Evolutionary conservation across 208 protist genomes (phyloP).

Genomic region (Novymonas esmeraldas): DNA sequence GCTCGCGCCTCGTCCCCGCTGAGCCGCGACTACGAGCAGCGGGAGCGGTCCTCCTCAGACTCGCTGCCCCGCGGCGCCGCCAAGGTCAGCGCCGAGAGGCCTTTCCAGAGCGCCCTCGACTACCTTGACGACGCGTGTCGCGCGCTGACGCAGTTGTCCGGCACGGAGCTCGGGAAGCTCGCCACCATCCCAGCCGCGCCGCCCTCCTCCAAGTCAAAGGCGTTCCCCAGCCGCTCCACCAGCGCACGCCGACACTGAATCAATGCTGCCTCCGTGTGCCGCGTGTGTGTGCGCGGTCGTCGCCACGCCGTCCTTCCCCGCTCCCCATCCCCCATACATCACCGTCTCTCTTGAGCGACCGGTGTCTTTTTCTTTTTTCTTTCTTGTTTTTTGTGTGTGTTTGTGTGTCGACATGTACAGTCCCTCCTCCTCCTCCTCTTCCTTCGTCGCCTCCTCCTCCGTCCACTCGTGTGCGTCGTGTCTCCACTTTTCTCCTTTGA

Average conservation of each 20-base stretch:
- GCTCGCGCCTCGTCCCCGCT: background rate
- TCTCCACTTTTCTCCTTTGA: background rate
- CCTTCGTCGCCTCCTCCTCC: background rate
- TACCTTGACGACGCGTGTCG: slow-evolving; percentile 52
- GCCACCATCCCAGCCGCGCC: slow-evolving; percentile 28
- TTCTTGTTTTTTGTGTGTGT: slow-evolving; percentile 6
- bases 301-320: no score
- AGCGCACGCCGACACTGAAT: slow-evolving; percentile 21
- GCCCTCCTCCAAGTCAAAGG: slow-evolving; percentile 29
- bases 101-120: slow-evolving; percentile 40
- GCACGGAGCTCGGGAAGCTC: slow-evolving; percentile 24
- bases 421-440: background rate
- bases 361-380: background rate
- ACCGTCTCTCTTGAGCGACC: background rate
- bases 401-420: background rate
- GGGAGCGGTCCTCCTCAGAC: background rate
- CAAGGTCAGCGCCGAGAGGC: slow-evolving; percentile 21
- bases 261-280: background rate
- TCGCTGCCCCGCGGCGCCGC: background rate
- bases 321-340: background rate
- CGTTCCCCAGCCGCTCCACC: slow-evolving; percentile 4
- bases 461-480: background rate
- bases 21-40: background rate
- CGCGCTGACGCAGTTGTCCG: slow-evolving; percentile 24
- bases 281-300: background rate